These are phyloP conservation scores for Alternaria incomplexa DNA, from an alignment of 2,329 filamentous ascomycete genomes.

Conservation along the genomic window DNA sequence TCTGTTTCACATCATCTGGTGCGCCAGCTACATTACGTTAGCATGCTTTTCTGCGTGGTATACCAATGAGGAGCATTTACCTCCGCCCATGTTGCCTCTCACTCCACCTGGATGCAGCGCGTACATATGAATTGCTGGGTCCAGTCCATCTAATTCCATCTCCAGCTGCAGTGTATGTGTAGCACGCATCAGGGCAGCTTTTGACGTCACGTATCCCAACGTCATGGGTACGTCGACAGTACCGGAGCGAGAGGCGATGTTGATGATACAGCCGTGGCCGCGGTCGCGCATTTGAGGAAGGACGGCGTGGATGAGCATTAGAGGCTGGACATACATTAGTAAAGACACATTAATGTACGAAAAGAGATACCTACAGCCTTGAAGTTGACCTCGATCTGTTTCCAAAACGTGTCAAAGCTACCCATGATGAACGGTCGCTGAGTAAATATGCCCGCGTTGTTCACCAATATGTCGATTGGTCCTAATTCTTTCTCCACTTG, in stretches of 20 bases:
- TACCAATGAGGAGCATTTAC: conserved; percentile 4
- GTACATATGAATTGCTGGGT: conserved; percentile 37
- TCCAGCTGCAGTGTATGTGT: conserved; percentile 40
- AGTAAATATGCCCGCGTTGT: conserved; percentile 38
- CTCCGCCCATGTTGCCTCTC: conserved; percentile 32
- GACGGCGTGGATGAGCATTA: conserved; percentile 33
- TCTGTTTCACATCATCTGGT: conserved; percentile 30
- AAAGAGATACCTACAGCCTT: conserved; percentile 22
- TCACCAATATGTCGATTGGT: conserved; percentile 34
- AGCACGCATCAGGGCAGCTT: conserved; percentile 37
- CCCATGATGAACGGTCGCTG: conserved; percentile 37
- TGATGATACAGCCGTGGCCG: conserved; percentile 40
- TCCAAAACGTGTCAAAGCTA: conserved; percentile 34
- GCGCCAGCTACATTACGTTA: conserved; percentile 23
- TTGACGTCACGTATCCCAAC: conserved; percentile 35
- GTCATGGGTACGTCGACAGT: conserved; percentile 43
- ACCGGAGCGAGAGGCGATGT: conserved; percentile 36
- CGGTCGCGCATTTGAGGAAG: conserved; percentile 31
- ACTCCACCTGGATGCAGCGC: conserved; percentile 42
- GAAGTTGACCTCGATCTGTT: conserved; percentile 42
- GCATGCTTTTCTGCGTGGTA: not conserved
- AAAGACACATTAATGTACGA: fast-evolving
- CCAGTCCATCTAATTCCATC: conserved; percentile 35
- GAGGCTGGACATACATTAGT: conserved; percentile 16
- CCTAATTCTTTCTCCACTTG: conserved; percentile 29